These are phyloP conservation scores for Litsea cubeba DNA, from an alignment of 164 flowering plant genomes.

Conservation along the genomic window DNA sequence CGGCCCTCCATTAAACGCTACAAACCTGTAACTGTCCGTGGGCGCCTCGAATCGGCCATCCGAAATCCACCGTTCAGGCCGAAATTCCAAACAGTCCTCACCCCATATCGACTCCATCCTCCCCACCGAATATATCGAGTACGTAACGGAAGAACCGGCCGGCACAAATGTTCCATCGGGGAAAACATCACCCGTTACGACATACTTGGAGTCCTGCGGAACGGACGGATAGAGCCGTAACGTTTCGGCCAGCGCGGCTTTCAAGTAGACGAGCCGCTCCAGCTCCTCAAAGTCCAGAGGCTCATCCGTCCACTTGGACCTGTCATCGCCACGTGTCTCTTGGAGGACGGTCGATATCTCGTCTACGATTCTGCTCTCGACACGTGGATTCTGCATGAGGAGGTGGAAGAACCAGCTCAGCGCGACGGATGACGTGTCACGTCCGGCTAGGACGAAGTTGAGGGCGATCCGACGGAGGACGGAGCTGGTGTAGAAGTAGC, in stretches of 20 bases:
- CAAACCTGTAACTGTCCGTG: slow-evolving; percentile 66
- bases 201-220: slow-evolving; percentile 79
- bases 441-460: slow-evolving; percentile 86
- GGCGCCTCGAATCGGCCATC: slow-evolving; percentile 64
- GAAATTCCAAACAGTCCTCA: slow-evolving; percentile 77
- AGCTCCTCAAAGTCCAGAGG: slow-evolving; percentile 76
- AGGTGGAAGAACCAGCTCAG: slow-evolving; percentile 89
- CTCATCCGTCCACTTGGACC: slow-evolving; percentile 48
- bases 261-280: slow-evolving; percentile 61
- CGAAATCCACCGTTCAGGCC: slow-evolving; percentile 81
- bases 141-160: slow-evolving; percentile 72
- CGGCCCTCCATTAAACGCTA: slow-evolving; percentile 80
- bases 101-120: slow-evolving; percentile 89
- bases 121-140: slow-evolving; percentile 81
- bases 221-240: slow-evolving; percentile 86
- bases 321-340: slow-evolving; percentile 60
- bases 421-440: slow-evolving; percentile 94
- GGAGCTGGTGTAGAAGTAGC: slow-evolving; percentile 37
- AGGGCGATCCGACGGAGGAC: slow-evolving; percentile 72
- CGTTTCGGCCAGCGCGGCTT: slow-evolving; percentile 81
- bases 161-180: slow-evolving; percentile 74
- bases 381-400: slow-evolving; percentile 52
- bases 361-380: slow-evolving; percentile 50
- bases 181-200: slow-evolving; percentile 58
- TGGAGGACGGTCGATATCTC: slow-evolving; percentile 52